Percentiles rank a stretch among this genome's conserved stretches.
phyloP scores from a whole-genome alignment of 73 alveolate genomes.

The Paramecium sonneborni region DNA sequence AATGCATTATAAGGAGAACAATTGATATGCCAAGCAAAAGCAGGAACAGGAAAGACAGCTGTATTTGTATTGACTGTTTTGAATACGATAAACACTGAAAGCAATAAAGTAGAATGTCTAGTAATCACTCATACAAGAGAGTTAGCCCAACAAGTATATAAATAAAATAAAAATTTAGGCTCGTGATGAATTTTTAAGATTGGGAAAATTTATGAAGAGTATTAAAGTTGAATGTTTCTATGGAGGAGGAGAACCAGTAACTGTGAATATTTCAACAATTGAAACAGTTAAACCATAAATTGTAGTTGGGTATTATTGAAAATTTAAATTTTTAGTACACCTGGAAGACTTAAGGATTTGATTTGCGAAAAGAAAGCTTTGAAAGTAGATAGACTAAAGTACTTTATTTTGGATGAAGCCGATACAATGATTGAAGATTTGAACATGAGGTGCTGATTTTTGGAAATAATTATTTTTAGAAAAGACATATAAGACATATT shows the following conservation, averaged over 20 bases:
- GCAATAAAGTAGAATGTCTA: conserved; percentile 95
- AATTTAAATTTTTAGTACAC: conserved; percentile 95
- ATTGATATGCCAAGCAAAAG: conserved; percentile 88
- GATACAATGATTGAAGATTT: conserved; percentile 59
- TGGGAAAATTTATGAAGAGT: conserved; percentile 84
- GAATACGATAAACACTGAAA: conserved; percentile 91
- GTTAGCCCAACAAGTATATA: conserved; percentile 95
- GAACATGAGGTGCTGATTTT: conserved; percentile 62
- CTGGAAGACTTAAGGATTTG: conserved; percentile 98
- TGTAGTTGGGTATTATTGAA: conserved; percentile 40
- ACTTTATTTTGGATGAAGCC: conserved; percentile 64
- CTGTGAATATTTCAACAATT: conserved; percentile 87
- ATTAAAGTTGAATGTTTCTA: conserved; percentile 92
- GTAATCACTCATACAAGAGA: conserved; percentile 99
- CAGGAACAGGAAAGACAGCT: conserved; percentile 99
- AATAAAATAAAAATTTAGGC: neutral
- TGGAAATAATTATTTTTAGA: conserved; percentile 89
- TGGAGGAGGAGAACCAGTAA: conserved; percentile 95
- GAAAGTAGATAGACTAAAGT: conserved; percentile 65
- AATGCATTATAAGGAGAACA: conserved; percentile 63
- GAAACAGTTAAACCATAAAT: conserved; percentile 73
- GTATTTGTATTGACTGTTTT: conserved; percentile 98
- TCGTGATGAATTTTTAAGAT: conserved; percentile 95
- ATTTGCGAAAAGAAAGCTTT: conserved; percentile 87
- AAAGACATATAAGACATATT: conserved; percentile 98